Conservation (phyloP, 2,329 filamentous ascomycete genomes). For the Aspergillus hortae region DNA sequence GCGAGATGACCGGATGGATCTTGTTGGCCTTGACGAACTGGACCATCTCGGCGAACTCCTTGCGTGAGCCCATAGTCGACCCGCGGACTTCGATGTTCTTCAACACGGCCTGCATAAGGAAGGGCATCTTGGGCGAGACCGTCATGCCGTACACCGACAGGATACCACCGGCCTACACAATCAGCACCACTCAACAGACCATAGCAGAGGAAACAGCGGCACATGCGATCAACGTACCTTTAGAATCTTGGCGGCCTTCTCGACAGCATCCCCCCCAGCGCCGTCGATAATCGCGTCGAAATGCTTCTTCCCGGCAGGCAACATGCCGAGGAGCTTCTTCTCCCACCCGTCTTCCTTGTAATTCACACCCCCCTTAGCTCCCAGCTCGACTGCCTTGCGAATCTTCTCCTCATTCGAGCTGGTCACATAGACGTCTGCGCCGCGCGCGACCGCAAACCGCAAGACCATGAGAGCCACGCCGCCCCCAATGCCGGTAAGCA, state of each 20-base stretch:
- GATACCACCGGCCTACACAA: conserved; percentile 65
- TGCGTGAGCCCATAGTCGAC: conserved; percentile 84
- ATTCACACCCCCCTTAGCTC: conserved; percentile 75
- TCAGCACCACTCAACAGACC: neutral
- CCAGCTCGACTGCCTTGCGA: conserved; percentile 63
- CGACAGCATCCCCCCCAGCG: conserved; percentile 80
- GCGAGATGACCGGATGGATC: conserved; percentile 74
- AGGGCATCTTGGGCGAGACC: conserved; percentile 76
- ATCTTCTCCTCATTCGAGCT: conserved; percentile 74
- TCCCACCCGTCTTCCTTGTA: conserved; percentile 83
- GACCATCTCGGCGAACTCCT: conserved; percentile 90
- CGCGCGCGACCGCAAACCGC: conserved; percentile 71
- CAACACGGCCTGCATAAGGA: conserved; percentile 76
- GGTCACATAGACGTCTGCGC: conserved; percentile 77
- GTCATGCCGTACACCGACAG: conserved; percentile 93
- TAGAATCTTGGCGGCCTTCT: conserved; percentile 63
- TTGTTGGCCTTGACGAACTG: conserved; percentile 70
- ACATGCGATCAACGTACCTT: conserved; percentile 48
- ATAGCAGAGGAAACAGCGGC: neutral
- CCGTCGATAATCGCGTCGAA: conserved; percentile 87
- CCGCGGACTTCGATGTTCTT: conserved; percentile 85
- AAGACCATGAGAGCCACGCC: conserved; percentile 82
- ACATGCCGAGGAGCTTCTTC: conserved; percentile 58
- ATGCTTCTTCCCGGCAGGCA: conserved; percentile 63
- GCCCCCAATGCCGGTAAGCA: conserved; percentile 89